These are phyloP conservation scores for Trypanosoma scelopori DNA, from an alignment of 208 protist species.

Conservation along the genomic window DNA sequence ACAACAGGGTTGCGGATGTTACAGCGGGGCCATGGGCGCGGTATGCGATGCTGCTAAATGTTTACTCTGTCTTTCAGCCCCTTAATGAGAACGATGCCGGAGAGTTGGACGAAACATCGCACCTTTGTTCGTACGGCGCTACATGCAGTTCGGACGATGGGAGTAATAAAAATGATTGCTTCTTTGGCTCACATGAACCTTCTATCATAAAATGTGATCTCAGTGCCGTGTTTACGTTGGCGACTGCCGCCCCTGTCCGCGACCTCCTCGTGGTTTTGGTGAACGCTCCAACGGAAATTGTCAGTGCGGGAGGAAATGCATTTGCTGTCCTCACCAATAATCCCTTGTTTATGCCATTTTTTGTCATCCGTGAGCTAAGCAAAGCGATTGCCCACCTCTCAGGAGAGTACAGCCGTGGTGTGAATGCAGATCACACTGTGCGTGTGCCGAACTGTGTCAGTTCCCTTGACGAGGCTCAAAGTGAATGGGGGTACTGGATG, in stretches of 20 bases:
- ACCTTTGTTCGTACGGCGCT: constrained; percentile 29
- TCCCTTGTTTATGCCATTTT: constrained; percentile 44
- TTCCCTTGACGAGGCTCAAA: constrained; percentile 6
- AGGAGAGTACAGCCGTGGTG: constrained; percentile 57
- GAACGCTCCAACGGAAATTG: constrained; percentile 34
- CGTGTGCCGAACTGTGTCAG: constrained; percentile 45
- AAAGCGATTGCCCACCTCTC: constrained; percentile 46
- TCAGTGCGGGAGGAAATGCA: constrained; percentile 34
- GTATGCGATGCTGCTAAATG: constrained; percentile 46
- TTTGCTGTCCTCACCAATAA: constrained; percentile 53
- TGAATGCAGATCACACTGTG: constrained; percentile 25
- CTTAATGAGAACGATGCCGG: constrained; percentile 33
- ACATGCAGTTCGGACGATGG: constrained; percentile 19
- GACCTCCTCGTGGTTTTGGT: constrained; percentile 64
- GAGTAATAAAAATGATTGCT: constrained; percentile 48
- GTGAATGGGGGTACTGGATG: constrained; percentile 45
- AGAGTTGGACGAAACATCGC: neutral
- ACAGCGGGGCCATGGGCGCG: constrained; percentile 53
- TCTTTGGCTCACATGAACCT: constrained; percentile 37
- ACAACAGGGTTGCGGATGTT: constrained; percentile 43
- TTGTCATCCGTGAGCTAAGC: constrained; percentile 67
- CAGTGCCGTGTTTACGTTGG: constrained; percentile 28
- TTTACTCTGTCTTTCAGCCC: constrained; percentile 61
- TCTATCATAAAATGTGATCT: constrained; percentile 43
- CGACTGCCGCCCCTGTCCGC: constrained; percentile 28